phyloP scores from a whole-genome alignment of 768 basidiomycete species.

The Podaxis sp. region DNA sequence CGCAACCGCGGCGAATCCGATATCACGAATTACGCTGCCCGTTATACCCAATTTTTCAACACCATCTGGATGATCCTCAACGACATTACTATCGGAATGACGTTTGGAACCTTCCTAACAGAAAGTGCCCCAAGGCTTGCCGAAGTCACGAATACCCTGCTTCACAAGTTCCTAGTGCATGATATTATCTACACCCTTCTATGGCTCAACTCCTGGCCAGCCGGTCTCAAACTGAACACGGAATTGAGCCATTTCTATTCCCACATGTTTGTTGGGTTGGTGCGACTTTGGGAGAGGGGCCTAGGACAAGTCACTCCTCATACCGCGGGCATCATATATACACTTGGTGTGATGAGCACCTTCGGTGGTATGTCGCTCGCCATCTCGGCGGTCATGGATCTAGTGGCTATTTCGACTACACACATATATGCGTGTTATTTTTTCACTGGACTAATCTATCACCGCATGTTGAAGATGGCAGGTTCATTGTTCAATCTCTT shows the following conservation, averaged over 20 bases:
- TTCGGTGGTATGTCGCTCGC: slow-evolving; percentile 21
- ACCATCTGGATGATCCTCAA: slow-evolving; percentile 89
- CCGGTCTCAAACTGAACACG: slow-evolving; percentile 93
- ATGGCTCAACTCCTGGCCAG: slow-evolving; percentile 97
- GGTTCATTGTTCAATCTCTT: slow-evolving; percentile 88
- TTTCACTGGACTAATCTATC: slow-evolving; percentile 60
- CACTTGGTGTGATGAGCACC: slow-evolving; percentile 31
- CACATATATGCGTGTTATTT: slow-evolving; percentile 75
- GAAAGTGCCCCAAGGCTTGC: slow-evolving; percentile 61
- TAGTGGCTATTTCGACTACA: slow-evolving; percentile 40
- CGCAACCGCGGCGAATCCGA: slow-evolving; percentile 33
- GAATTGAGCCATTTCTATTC: slow-evolving; percentile 88
- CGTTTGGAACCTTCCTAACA: slow-evolving; percentile 66
- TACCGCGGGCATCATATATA: slow-evolving; percentile 26
- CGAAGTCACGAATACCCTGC: neutral
- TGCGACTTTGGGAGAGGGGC: slow-evolving; percentile 59
- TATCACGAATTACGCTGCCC: slow-evolving; percentile 44
- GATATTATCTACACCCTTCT: slow-evolving; percentile 51
- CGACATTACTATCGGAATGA: slow-evolving; percentile 83
- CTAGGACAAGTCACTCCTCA: slow-evolving; percentile 19
- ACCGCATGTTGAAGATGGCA: slow-evolving; percentile 53
- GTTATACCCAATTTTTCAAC: slow-evolving; percentile 90
- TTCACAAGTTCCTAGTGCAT: slow-evolving; percentile 24
- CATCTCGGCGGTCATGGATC: slow-evolving; percentile 17
- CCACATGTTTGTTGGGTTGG: slow-evolving; percentile 63